These are phyloP conservation scores for Kodamaea hsintzibuensis DNA, from an alignment of 805 yeast genomes.

Conservation along the genomic window DNA sequence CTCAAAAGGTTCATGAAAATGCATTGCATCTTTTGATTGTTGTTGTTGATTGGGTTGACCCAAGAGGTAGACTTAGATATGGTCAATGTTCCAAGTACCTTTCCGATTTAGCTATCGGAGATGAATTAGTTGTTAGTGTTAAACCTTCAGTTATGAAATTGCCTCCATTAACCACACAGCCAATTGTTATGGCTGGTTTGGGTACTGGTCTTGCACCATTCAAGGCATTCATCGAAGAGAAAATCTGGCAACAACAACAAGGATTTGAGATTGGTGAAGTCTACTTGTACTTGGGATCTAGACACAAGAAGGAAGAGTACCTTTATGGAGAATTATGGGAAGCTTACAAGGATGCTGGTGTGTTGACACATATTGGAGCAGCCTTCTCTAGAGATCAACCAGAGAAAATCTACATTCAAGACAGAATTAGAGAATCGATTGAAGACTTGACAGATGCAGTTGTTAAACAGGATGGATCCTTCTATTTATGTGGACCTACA, in stretches of 20 bases:
- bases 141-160: slow-evolving; percentile 97
- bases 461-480: slow-evolving; percentile 76
- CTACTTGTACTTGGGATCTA: slow-evolving; percentile 85
- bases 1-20: slow-evolving; percentile 88
- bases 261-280: slow-evolving; percentile 89
- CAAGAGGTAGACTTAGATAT: slow-evolving; percentile 78
- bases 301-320: slow-evolving; percentile 94
- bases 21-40: slow-evolving; percentile 90
- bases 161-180: slow-evolving; percentile 84
- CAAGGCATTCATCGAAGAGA: slow-evolving; percentile 96
- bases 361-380: slow-evolving; percentile 93
- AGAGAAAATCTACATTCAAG: slow-evolving; percentile 92
- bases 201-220: slow-evolving; percentile 99
- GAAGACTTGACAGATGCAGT: slow-evolving; percentile 76
- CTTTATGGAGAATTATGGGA: slow-evolving; percentile 97
- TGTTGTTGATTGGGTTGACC: slow-evolving; percentile 94
- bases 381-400: slow-evolving; percentile 98
- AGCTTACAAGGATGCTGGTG: slow-evolving; percentile 89
- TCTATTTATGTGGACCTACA: slow-evolving; percentile 97
- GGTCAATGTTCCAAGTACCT: slow-evolving; percentile 95
- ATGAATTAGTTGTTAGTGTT: slow-evolving; percentile 88
- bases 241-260: slow-evolving; percentile 87
- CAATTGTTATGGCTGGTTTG: slow-evolving; percentile 93
- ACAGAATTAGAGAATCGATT: slow-evolving; percentile 78
- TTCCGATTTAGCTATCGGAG: slow-evolving; percentile 75